A percentile compares a stretch with the other conserved stretches of the same genome.
Evolutionary conservation across 75 land plant genomes (phyloP).

Genomic region (Adiantum capillusveneris): DNA sequence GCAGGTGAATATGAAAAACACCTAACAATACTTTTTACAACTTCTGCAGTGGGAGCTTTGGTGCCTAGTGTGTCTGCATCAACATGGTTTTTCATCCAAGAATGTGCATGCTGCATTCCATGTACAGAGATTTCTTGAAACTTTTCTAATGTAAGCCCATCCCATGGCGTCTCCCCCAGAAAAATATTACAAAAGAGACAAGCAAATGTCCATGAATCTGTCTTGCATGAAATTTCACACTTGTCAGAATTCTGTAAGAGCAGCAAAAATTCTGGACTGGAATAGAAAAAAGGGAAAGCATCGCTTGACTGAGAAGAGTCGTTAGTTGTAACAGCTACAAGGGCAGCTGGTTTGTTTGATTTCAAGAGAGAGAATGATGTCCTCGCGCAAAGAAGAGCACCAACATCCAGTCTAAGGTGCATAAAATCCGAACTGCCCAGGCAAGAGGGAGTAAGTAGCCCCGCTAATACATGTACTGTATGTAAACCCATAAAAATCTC

Average conservation of each 20-base stretch:
- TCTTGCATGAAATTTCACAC: slow-evolving; percentile 14
- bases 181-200: slow-evolving; percentile 45
- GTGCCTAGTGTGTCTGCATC: slow-evolving; percentile 16
- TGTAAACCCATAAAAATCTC: slow-evolving; percentile 52
- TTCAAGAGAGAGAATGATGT: slow-evolving; percentile 4
- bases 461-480: slow-evolving; percentile 35
- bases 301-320: no score
- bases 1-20: slow-evolving; percentile 35
- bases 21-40: slow-evolving; percentile 16
- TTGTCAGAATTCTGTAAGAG: slow-evolving; percentile 5
- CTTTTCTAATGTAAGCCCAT: slow-evolving; percentile 7
- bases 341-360: not conserved
- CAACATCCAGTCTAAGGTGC: slow-evolving; percentile 36
- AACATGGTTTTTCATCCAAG: not conserved
- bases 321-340: not conserved
- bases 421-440: slow-evolving; percentile 45
- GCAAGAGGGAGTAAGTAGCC: slow-evolving; percentile 35
- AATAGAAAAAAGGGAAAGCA: not conserved
- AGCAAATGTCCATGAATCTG: slow-evolving; percentile 72
- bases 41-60: slow-evolving; percentile 3
- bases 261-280: slow-evolving; percentile 38
- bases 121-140: not conserved
- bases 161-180: slow-evolving; percentile 14
- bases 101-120: slow-evolving; percentile 10
- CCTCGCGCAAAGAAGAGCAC: slow-evolving; percentile 16